Conservation (phyloP, 2,329 filamentous ascomycete genomes). For the Chaetomium globosum region DNA sequence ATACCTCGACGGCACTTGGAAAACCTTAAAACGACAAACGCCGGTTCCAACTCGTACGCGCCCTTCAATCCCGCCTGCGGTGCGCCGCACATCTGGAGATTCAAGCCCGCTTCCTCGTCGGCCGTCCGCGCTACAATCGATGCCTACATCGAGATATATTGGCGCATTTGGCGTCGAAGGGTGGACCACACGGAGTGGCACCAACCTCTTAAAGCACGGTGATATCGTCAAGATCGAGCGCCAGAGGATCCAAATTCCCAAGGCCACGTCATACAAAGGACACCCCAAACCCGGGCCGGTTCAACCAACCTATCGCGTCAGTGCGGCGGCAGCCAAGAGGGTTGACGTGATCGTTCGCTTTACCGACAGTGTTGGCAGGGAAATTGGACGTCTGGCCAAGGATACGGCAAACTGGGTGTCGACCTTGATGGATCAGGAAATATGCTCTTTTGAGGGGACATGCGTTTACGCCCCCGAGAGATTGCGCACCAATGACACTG, state of each 20-base stretch:
- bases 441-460: constrained; percentile 82
- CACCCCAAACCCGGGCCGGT: constrained; percentile 48
- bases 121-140: constrained; percentile 31
- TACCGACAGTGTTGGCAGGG: constrained; percentile 74
- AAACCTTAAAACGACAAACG: constrained; percentile 45
- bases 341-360: constrained; percentile 91
- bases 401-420: constrained; percentile 92
- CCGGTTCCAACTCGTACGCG: neutral
- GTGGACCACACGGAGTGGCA: constrained; percentile 87
- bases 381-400: constrained; percentile 84
- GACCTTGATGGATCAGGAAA: constrained; percentile 82
- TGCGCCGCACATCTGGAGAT: neutral
- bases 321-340: constrained; percentile 62
- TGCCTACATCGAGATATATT: constrained; percentile 67
- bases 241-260: constrained; percentile 69
- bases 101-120: constrained; percentile 16
- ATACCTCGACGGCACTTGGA: constrained; percentile 72
- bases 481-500: constrained; percentile 85
- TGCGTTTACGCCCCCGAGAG: constrained; percentile 88
- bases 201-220: constrained; percentile 73
- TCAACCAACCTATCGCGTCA: constrained; percentile 43
- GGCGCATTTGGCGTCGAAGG: constrained; percentile 89
- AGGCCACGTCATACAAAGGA: constrained; percentile 48
- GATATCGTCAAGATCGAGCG: constrained; percentile 86
- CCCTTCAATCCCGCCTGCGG: neutral